phyloP scores from a whole-genome alignment of 192 early-diverging fungal genomes.

The Linnemannia elongata region DNA sequence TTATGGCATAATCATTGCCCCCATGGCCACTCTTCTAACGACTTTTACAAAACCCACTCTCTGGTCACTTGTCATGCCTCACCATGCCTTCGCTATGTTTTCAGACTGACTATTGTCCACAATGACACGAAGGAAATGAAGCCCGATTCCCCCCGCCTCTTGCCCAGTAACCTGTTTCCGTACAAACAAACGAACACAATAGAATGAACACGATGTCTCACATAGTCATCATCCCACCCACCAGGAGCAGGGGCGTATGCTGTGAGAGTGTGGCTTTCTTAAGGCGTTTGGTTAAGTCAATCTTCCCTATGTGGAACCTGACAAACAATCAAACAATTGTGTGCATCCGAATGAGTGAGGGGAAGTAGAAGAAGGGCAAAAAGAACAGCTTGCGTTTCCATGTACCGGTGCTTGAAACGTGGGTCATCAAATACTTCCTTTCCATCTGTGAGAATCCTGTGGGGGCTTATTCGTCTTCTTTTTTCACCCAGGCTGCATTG shows the following conservation, averaged over 20 bases:
- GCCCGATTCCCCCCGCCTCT: background rate
- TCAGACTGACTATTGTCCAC: background rate
- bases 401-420: background rate
- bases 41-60: background rate
- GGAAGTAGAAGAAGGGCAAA: background rate
- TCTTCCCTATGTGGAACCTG: background rate
- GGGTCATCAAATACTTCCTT: background rate
- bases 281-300: background rate
- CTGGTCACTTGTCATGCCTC: background rate
- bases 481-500: background rate
- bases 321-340: background rate
- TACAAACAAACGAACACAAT: background rate
- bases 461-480: background rate
- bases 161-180: background rate
- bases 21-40: background rate
- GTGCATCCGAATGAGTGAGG: background rate
- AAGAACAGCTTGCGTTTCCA: background rate
- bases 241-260: too few relatives aligned
- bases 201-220: background rate
- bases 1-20: background rate
- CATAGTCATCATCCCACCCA: background rate
- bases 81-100: background rate
- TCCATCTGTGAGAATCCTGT: background rate
- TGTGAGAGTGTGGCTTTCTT: background rate
- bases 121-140: background rate